A percentile compares a stretch with the other conserved stretches of the same genome.
phyloP scores from a whole-genome alignment of 192 early-diverging fungal species.

The Chytriomyces sp. region DNA sequence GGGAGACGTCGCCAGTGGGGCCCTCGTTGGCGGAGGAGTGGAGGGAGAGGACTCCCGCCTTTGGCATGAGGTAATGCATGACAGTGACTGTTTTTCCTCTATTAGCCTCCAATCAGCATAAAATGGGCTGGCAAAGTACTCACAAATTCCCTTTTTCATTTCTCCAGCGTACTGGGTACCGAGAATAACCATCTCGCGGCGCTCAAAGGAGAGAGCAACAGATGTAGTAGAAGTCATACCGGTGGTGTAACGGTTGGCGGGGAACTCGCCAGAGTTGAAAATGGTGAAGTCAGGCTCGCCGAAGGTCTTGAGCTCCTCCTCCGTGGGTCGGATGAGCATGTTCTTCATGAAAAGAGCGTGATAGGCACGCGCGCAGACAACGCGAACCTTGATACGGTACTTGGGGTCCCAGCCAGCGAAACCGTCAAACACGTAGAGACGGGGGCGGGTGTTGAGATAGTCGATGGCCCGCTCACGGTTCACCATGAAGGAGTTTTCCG shows the following conservation, averaged over 20 bases:
- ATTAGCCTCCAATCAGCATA: background rate
- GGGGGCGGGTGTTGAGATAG: constrained; percentile 93
- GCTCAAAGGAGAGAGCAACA: constrained; percentile 90
- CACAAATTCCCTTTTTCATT: constrained; percentile 93
- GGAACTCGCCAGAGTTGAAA: constrained; percentile 93
- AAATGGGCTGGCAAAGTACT: constrained; percentile 3
- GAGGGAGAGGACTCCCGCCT: constrained; percentile 82
- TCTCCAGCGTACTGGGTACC: constrained; percentile 98
- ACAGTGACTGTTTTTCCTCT: constrained; percentile 72
- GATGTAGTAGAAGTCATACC: constrained; percentile 96
- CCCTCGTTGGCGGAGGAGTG: constrained; percentile 97
- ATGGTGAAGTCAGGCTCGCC: constrained; percentile 98
- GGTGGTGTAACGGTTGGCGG: constrained; percentile 89
- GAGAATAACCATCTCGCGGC: constrained; percentile 95
- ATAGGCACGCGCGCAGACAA: constrained; percentile 93
- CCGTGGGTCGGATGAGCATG: constrained; percentile 96
- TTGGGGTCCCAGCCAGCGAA: constrained; percentile 98
- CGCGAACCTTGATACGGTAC: constrained; percentile 96
- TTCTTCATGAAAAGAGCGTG: constrained; percentile 98
- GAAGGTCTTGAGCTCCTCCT: constrained; percentile 85
- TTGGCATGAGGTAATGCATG: constrained; percentile 99
- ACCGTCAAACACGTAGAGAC: constrained; percentile 95
- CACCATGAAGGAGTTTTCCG: constrained; percentile 74
- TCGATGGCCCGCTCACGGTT: constrained; percentile 95
- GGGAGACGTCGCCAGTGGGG: constrained; percentile 82